Evolutionary conservation across 106 monocot genomes (phyloP).

Genomic region (Dendrobium chrysotoxum): DNA sequence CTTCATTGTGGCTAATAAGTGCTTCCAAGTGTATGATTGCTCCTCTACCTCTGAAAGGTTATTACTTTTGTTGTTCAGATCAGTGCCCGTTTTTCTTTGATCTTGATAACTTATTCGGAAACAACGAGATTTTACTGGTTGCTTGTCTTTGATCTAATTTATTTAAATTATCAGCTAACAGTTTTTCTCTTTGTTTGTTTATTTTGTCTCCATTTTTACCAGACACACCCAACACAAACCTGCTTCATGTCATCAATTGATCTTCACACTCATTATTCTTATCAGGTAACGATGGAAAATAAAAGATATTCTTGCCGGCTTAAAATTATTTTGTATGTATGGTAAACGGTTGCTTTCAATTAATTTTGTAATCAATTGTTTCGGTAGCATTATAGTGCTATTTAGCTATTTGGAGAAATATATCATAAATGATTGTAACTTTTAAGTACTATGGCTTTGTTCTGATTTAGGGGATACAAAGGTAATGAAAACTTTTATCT

Average conservation of each 20-base stretch:
- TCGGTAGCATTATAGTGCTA: neutral
- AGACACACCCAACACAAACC: constrained; percentile 98
- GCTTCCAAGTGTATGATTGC: neutral
- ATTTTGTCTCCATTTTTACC: constrained; percentile 16
- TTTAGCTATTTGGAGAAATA: neutral
- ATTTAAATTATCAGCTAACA: neutral
- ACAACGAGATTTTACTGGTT: neutral
- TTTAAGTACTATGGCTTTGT: neutral
- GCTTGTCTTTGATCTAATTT: neutral
- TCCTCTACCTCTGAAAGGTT: neutral
- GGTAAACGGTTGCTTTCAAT: neutral
- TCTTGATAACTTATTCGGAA: neutral
- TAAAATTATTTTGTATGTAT: neutral
- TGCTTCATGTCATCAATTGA: constrained; percentile 99
- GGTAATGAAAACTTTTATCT: too few relatives aligned
- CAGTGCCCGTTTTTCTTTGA: neutral
- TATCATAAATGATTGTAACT: neutral
- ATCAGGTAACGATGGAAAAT: constrained; percentile 62
- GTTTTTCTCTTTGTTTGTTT: neutral
- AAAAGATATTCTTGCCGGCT: neutral
- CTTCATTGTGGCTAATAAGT: neutral
- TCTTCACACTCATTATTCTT: constrained; percentile 99
- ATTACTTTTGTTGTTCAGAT: neutral
- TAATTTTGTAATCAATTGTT: neutral
- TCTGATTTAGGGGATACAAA: too few relatives aligned